These are phyloP conservation scores for Calocybe cyanea DNA, from an alignment of 768 basidiomycete species.

Conservation along the genomic window DNA sequence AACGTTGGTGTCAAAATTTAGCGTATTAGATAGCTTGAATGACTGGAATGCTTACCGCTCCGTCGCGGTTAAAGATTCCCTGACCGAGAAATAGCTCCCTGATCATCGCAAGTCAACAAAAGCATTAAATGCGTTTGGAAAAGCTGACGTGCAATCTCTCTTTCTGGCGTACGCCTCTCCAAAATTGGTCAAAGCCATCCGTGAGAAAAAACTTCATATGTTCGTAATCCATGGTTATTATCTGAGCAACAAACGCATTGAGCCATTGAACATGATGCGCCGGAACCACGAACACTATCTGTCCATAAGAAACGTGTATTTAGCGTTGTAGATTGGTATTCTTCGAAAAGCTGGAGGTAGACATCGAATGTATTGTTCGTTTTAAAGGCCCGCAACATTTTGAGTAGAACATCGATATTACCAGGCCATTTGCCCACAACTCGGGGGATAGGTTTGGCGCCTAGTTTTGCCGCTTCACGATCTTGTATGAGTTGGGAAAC, in stretches of 20 bases:
- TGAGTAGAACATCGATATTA: conserved; percentile 66
- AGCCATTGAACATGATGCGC: not conserved
- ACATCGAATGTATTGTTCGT: conserved; percentile 60
- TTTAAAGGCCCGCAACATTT: conserved; percentile 50
- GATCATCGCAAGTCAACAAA: conserved; percentile 4
- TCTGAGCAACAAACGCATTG: conserved; percentile 30
- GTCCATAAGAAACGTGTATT: conserved; percentile 68
- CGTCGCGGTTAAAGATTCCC: conserved; percentile 78
- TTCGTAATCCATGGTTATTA: conserved; percentile 72
- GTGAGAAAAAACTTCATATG: conserved; percentile 62
- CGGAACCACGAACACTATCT: conserved; percentile 51
- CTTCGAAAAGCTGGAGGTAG: conserved; percentile 62
- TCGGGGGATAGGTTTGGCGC: conserved; percentile 50
- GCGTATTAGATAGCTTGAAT: too few relatives aligned
- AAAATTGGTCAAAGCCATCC: conserved; percentile 65
- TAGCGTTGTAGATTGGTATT: conserved; percentile 67
- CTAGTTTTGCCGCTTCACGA: conserved; percentile 42
- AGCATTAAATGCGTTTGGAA: not conserved
- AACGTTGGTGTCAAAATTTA: conserved; percentile 3
- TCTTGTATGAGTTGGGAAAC: conserved; percentile 33
- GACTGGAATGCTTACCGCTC: conserved; percentile 41
- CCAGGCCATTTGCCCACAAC: conserved; percentile 73
- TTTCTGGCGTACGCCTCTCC: conserved; percentile 60
- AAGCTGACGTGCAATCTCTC: conserved; percentile 53
- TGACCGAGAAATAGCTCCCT: conserved; percentile 65